Conservation (phyloP, 495 filamentous ascomycete genomes). For the Penicillium verhagenii region DNA sequence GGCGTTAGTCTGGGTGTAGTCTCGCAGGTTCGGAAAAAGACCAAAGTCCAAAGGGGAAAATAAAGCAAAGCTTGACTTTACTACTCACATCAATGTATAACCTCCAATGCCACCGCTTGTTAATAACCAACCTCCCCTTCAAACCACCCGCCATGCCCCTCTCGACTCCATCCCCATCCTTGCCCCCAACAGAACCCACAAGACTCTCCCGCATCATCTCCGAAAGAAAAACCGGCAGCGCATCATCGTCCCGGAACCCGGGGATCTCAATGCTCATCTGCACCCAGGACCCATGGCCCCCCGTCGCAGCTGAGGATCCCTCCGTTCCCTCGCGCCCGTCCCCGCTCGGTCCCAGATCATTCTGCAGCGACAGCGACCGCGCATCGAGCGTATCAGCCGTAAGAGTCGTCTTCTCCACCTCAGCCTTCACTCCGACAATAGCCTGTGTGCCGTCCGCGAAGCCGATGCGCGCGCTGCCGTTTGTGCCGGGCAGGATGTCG, state of each 20-base stretch:
- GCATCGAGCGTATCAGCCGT: constrained; percentile 33
- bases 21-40: too few relatives aligned
- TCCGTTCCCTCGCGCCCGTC: constrained; percentile 29
- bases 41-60: constrained; percentile 2
- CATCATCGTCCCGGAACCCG: constrained; percentile 86
- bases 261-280: constrained; percentile 85
- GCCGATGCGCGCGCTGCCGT: constrained; percentile 89
- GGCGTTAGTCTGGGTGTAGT: not conserved
- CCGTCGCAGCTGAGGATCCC: constrained; percentile 32
- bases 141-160: constrained; percentile 58
- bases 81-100: constrained; percentile 86
- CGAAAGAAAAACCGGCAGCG: constrained; percentile 78
- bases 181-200: constrained; percentile 51
- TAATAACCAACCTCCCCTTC: constrained; percentile 74
- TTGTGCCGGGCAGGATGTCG: constrained; percentile 81
- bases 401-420: constrained; percentile 70
- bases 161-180: constrained; percentile 5
- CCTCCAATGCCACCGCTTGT: constrained; percentile 90
- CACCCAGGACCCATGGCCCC: constrained; percentile 60
- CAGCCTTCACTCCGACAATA: constrained; percentile 90
- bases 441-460: constrained; percentile 96
- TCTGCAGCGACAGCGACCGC: constrained; percentile 16
- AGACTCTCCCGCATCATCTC: constrained; percentile 88
- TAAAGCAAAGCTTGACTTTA: not conserved
- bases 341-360: constrained; percentile 25